phyloP scores from a whole-genome alignment of 371 early-diverging fungal species.

The Mycotypha africana region DNA sequence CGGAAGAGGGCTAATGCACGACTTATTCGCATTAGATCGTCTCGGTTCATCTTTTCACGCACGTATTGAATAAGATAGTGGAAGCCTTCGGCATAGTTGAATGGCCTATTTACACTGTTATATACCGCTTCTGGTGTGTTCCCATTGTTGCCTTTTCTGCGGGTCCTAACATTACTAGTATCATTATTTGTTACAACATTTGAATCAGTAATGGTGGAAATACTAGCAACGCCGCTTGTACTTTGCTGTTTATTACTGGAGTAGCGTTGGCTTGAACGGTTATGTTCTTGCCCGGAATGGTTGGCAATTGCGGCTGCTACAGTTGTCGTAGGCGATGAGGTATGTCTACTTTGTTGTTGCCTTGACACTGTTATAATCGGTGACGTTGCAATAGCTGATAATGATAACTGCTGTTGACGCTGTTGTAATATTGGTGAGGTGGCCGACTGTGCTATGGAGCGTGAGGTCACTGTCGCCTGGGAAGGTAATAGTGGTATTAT shows the following conservation, averaged over 20 bases:
- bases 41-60: slow-evolving; percentile 79
- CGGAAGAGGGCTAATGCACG: slow-evolving; percentile 82
- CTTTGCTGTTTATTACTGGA: slow-evolving; percentile 14
- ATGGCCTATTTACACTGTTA: slow-evolving; percentile 65
- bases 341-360: not conserved
- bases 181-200: slow-evolving; percentile 3
- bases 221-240: slow-evolving; percentile 10
- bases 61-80: slow-evolving; percentile 78
- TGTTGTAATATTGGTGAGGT: too few species aligned
- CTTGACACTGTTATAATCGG: not conserved
- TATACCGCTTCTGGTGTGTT: slow-evolving; percentile 58
- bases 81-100: slow-evolving; percentile 87
- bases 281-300: not conserved
- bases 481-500: too few species aligned
- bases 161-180: too few species aligned
- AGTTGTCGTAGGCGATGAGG: too few species aligned
- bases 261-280: not conserved
- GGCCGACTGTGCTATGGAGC: too few species aligned
- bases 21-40: slow-evolving; percentile 84
- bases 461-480: not conserved
- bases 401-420: too few species aligned
- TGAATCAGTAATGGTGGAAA: slow-evolving; percentile 9
- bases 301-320: too few species aligned
- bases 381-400: too few species aligned
- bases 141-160: slow-evolving; percentile 28